Conservation (phyloP, 768 basidiomycete genomes). For the Suillus occidentalis region DNA sequence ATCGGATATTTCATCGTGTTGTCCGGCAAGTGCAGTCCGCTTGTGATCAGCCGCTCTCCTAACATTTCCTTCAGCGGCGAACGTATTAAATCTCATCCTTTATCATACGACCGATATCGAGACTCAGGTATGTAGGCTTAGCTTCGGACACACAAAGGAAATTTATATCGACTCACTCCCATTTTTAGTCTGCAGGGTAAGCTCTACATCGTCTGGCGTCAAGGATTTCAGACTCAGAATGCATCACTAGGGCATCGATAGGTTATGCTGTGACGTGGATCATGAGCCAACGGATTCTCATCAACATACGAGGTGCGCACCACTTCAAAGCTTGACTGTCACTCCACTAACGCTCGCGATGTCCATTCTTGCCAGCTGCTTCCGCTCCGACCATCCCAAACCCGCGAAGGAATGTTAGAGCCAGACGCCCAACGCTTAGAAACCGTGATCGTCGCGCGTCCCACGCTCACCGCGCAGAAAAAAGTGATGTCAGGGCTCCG, state of each 20-base stretch:
- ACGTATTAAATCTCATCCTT: conserved; percentile 51
- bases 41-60: neutral
- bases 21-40: conserved; percentile 38
- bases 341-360: neutral
- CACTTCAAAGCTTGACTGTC: neutral
- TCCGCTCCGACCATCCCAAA: neutral
- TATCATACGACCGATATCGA: conserved; percentile 39
- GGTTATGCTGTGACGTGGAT: conserved; percentile 61
- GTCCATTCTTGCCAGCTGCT: too few species aligned
- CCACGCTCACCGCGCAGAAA: conserved; percentile 11
- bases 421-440: conserved; percentile 26
- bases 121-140: conserved; percentile 42
- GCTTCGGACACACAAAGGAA: conserved; percentile 13
- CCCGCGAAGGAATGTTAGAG: conserved; percentile 20
- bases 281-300: conserved; percentile 57
- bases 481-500: conserved; percentile 25
- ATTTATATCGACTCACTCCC: conserved; percentile 2
- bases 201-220: too few species aligned
- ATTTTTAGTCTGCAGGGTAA: neutral
- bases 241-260: conserved; percentile 45
- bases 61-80: conserved; percentile 37
- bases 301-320: conserved; percentile 52
- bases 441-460: conserved; percentile 28
- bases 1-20: conserved; percentile 60
- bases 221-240: neutral